Evolutionary conservation across 2,329 filamentous ascomycete species (phyloP).

Genomic region (Cordyceps tenuipes): DNA sequence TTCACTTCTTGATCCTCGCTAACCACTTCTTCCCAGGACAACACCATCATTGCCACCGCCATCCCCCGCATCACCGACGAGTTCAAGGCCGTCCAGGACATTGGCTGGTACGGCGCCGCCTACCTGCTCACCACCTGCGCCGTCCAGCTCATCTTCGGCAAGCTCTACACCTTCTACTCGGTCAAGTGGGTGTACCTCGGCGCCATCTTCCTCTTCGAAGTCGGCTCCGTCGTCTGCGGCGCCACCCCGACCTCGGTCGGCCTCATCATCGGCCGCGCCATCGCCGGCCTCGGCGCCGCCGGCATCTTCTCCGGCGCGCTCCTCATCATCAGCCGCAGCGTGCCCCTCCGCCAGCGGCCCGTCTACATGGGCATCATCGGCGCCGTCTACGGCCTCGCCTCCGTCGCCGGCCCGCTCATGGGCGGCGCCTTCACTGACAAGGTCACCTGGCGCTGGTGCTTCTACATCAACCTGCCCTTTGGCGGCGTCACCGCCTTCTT

Average conservation of each 20-base stretch:
- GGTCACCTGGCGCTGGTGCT: conserved; percentile 23
- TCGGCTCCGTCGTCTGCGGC: conserved; percentile 28
- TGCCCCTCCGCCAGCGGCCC: conserved; percentile 23
- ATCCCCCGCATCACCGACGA: conserved; percentile 28
- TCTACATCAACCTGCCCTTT: conserved; percentile 26
- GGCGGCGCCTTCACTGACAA: conserved; percentile 20
- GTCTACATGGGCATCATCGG: conserved; percentile 29
- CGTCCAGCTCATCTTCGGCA: conserved; percentile 41
- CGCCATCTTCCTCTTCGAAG: conserved; percentile 27
- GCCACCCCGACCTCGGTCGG: conserved; percentile 14
- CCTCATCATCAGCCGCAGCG: conserved; percentile 21
- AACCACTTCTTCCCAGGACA: conserved; percentile 18
- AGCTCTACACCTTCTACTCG: conserved; percentile 43
- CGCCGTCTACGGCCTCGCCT: conserved; percentile 32
- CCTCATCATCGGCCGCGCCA: conserved; percentile 16
- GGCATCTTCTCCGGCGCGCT: conserved; percentile 39
- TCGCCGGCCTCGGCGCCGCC: conserved; percentile 24
- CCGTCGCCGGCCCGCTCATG: conserved; percentile 16
- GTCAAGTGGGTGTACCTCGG: conserved; percentile 36
- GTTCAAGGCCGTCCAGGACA: conserved; percentile 31
- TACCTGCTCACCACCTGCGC: conserved; percentile 41
- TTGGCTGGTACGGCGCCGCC: conserved; percentile 37
- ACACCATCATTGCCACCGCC: conserved; percentile 31
- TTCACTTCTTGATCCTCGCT: too few species aligned
- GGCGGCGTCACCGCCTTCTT: conserved; percentile 23